Evolutionary conservation across 75 land plant genomes (phyloP), one percentile per base, ranked within the genome.

Genomic region (Pinus albicaulis): DNA sequence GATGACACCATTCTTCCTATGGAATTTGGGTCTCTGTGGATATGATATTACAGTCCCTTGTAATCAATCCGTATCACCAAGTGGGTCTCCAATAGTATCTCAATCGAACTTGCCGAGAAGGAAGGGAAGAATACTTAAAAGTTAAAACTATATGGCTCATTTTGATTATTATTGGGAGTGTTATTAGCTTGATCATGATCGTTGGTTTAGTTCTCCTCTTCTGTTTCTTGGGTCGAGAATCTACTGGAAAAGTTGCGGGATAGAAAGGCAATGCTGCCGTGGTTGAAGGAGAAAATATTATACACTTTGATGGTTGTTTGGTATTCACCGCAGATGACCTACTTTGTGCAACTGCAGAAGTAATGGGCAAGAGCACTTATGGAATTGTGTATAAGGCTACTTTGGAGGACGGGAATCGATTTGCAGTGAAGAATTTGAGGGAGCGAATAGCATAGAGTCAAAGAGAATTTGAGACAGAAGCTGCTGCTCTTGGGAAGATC

Each of bases 351-450:
- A 93, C 96, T 1, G 96, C 96, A 11, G 96, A 93, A 75, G 90
- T n/a, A n/a, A n/a, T n/a, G n/a, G n/a, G n/a, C n/a, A n/a, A n/a
- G n/a, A n/a, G n/a, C n/a, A 91, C 94, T 7, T 93, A 91, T 74
- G 96, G 96, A 59, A 93, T 94, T 16, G 96, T 93, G 59, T 93
- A 93, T 57, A 93, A 89, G 77, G 96, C 96, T n/a, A 91, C 92
- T 17, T 56, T 93, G 75, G 96, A 93, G 76, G 93, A 89, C 77
- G 94, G 90, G 5, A 88, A 71, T 72, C 86, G 86, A 63, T 94
- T 93, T 60, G 94, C 93, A 3, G 96, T 93, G 84, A 93, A 93
- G 90, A 82, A 94, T 62, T 81, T 93, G 55, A 79, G 96, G 57
- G 96, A 93, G 81, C 90, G 93, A 76, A 88, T 93, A 12, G 85